Evolutionary conservation across 2,329 filamentous ascomycete species (phyloP).

Genomic region (Scleromitrula shiraiana): DNA sequence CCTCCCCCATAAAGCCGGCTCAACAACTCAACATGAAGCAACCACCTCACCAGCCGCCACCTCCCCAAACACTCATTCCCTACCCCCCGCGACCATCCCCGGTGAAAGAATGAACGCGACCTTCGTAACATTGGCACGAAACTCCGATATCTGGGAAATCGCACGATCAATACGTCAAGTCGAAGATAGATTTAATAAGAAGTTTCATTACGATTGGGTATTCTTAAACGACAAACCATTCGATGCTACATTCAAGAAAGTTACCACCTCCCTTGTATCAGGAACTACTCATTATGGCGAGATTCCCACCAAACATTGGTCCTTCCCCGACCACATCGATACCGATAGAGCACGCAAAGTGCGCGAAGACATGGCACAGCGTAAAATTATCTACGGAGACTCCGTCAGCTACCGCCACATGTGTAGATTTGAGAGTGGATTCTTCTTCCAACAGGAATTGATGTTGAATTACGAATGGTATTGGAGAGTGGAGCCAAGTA

Average conservation of each 20-base stretch:
- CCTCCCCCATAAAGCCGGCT: constrained; percentile 22
- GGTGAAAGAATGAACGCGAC: constrained; percentile 89
- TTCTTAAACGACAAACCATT: constrained; percentile 97
- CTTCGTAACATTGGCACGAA: constrained; percentile 91
- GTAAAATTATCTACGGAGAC: constrained; percentile 97
- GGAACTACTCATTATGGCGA: constrained; percentile 85
- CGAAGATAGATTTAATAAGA: constrained; percentile 95
- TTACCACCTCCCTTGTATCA: constrained; percentile 83
- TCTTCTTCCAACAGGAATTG: constrained; percentile 93
- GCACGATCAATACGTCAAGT: constrained; percentile 91
- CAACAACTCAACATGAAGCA: constrained; percentile 3
- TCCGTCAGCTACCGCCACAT: constrained; percentile 97
- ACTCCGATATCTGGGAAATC: constrained; percentile 93
- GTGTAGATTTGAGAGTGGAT: constrained; percentile 98
- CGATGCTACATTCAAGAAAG: constrained; percentile 84
- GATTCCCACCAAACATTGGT: constrained; percentile 92
- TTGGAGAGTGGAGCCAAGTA: constrained; percentile 96
- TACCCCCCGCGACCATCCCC: constrained; percentile 41
- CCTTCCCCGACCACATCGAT: constrained; percentile 91
- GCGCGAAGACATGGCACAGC: constrained; percentile 85
- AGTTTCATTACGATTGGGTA: constrained; percentile 98
- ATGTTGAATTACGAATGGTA: constrained; percentile 99
- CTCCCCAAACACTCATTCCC: constrained; percentile 28
- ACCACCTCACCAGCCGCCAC: constrained; percentile 12
- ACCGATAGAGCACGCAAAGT: constrained; percentile 86